Base-by-base conservation (phyloP, 768 basidiomycete species). In the Kwoniella dejecticola region DNA sequence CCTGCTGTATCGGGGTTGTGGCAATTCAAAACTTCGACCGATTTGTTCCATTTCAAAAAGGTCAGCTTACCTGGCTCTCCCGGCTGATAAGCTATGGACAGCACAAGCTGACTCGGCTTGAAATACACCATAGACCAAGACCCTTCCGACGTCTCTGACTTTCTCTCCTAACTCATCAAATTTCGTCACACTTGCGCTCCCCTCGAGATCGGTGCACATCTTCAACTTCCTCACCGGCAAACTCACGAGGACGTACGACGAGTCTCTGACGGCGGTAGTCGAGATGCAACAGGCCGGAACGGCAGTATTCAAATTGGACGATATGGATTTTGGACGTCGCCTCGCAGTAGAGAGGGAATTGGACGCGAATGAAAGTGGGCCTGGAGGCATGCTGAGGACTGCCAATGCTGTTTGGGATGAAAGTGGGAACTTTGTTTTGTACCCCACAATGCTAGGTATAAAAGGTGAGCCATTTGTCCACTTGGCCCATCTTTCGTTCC, bases 281-380 rank as follows among this genome's bases (percentile, higher is more conserved):
- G 94, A 97, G 78, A 97, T 99, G 93, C 96, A 99, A 77, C 96
- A 98, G 77, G 94, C 93, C 1, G 95, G 93, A 0, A 96, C 96
- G 3, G 89, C 90, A 0, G 85, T 91, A 19, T 90, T 89, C 79
- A 88, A 86, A 70, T 86, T 98, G 17, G 96, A 99, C 55, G 93
- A 97, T 79, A 99, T 99, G 96, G 96, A 99, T 78, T 97, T 99
- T 72, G 93, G 95, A n/a, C 83, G 95, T 58, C 84, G 95, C n/a
- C 81, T 98, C 64, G 95, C 95, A 3, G 82, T 88, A 29, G 96
- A 99, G 78, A 83, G 90, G 63, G 96, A 98, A 72, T 79, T 99
- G 42, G 93, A 97, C 80, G 68, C 69, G 55, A 72, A 67, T 60
- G 74, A 75, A 40, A 67, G 86, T 54, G 89, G 87, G 23, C 85